These are phyloP conservation scores for Fusarium chlamydosporum DNA, from an alignment of 2,329 filamentous ascomycete species.

Conservation along the genomic window DNA sequence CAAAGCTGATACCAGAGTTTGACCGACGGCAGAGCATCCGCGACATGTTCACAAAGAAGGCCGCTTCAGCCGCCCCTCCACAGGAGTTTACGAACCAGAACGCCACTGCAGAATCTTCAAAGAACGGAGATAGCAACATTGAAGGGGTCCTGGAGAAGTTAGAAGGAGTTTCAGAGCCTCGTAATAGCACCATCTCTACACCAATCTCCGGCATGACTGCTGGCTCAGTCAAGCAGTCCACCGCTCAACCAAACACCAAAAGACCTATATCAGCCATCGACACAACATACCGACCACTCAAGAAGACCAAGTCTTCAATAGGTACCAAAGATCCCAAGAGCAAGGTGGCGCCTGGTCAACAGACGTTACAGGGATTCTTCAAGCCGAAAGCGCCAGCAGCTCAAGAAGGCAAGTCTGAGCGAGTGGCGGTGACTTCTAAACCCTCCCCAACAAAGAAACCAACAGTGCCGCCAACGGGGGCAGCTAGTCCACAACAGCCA, in stretches of 20 bases:
- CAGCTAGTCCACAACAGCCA: conserved; percentile 2
- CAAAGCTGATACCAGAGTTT: conserved; percentile 88
- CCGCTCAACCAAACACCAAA: conserved; percentile 29
- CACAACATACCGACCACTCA: conserved; percentile 33
- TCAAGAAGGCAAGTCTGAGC: conserved; percentile 22
- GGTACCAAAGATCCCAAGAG: conserved; percentile 51
- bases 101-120: not conserved
- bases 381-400: conserved; percentile 61
- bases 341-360: conserved; percentile 58
- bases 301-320: conserved; percentile 49
- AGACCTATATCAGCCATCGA: conserved; percentile 32
- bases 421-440: conserved; percentile 18
- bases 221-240: conserved; percentile 11
- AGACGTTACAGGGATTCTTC: conserved; percentile 84
- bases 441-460: conserved; percentile 37
- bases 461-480: conserved; percentile 6
- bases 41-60: conserved; percentile 82
- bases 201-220: not conserved
- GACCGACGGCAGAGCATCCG: conserved; percentile 86
- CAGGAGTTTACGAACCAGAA: conserved; percentile 17
- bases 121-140: conserved; percentile 2
- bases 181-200: not conserved
- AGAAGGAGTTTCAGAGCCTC: conserved; percentile 7
- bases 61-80: conserved; percentile 21
- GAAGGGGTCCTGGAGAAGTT: not conserved